A percentile compares a stretch with the other conserved stretches of the same genome.
phyloP scores from a whole-genome alignment of 495 filamentous ascomycete species.

The Penicillium turbatum region DNA sequence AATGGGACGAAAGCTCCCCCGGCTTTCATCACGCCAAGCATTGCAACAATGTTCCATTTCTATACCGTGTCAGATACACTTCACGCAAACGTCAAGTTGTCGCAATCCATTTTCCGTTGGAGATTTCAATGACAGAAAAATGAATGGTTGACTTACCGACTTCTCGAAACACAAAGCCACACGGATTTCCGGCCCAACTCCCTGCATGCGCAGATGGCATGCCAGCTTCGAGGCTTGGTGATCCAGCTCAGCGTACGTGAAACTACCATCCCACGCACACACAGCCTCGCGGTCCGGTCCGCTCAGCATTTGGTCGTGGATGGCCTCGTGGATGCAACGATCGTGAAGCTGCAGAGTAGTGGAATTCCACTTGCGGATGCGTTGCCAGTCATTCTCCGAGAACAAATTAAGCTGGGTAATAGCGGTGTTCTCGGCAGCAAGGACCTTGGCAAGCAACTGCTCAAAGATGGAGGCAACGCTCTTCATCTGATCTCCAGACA shows the following conservation, averaged over 20 bases:
- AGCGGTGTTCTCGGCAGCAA: constrained; percentile 28
- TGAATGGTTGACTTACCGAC: constrained; percentile 34
- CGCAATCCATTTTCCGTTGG: neutral
- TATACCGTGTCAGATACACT: constrained; percentile 5
- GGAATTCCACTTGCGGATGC: constrained; percentile 42
- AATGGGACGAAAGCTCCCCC: constrained; percentile 57
- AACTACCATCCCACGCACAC: constrained; percentile 55
- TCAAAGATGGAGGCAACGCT: constrained; percentile 40
- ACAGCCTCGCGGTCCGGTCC: constrained; percentile 45
- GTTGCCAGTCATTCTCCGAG: constrained; percentile 37
- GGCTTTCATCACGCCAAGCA: constrained; percentile 56
- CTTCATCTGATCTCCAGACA: constrained; percentile 43
- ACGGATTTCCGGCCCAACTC: constrained; percentile 44
- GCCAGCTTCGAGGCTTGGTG: constrained; percentile 45
- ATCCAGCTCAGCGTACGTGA: constrained; percentile 55
- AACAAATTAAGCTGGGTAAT: constrained; percentile 34
- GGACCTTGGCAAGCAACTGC: constrained; percentile 26
- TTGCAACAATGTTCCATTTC: constrained; percentile 54
- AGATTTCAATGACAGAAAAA: neutral
- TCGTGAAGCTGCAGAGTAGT: constrained; percentile 32
- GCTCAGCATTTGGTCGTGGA: constrained; percentile 38
- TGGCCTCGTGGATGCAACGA: constrained; percentile 49
- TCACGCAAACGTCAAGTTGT: neutral
- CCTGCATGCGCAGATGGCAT: constrained; percentile 39
- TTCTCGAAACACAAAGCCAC: constrained; percentile 58